These are phyloP conservation scores for Leccinum ochraceum DNA, from an alignment of 768 basidiomycete genomes.

Conservation along the genomic window DNA sequence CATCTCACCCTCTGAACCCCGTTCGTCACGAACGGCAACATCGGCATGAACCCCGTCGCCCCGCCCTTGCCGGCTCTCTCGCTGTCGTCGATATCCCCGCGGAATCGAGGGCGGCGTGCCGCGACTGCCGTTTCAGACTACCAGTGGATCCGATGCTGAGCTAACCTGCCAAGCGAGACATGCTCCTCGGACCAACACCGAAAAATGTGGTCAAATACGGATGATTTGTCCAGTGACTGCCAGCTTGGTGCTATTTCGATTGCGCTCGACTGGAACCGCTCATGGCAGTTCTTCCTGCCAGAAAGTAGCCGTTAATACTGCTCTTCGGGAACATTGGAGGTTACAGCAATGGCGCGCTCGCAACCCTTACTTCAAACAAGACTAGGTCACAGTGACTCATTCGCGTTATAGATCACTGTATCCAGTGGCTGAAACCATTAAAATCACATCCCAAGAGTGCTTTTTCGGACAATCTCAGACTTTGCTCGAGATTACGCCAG, in stretches of 20 bases:
- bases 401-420: slow-evolving; percentile 37
- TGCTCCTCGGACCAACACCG: slow-evolving; percentile 10
- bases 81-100: too few relatives aligned
- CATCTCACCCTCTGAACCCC: too few relatives aligned
- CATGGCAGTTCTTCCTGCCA: slow-evolving; percentile 69
- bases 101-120: neutral
- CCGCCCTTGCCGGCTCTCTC: too few relatives aligned
- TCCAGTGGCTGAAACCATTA: slow-evolving; percentile 21
- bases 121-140: slow-evolving; percentile 31
- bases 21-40: too few relatives aligned
- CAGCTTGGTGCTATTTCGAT: slow-evolving; percentile 85
- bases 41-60: too few relatives aligned
- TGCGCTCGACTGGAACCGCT: slow-evolving; percentile 95
- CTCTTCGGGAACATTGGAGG: slow-evolving; percentile 74
- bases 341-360: slow-evolving; percentile 61
- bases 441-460: slow-evolving; percentile 12
- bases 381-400: slow-evolving; percentile 19
- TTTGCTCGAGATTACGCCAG: neutral
- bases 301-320: slow-evolving; percentile 81
- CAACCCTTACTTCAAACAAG: slow-evolving; percentile 49
- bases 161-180: slow-evolving; percentile 58
- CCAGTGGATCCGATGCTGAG: slow-evolving; percentile 64
- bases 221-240: slow-evolving; percentile 74
- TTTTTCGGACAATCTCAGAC: slow-evolving; percentile 3
- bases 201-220: slow-evolving; percentile 73